Evolutionary conservation across 1,284 basidiomycete species (phyloP).

Genomic region (Marasmius fiardii): DNA sequence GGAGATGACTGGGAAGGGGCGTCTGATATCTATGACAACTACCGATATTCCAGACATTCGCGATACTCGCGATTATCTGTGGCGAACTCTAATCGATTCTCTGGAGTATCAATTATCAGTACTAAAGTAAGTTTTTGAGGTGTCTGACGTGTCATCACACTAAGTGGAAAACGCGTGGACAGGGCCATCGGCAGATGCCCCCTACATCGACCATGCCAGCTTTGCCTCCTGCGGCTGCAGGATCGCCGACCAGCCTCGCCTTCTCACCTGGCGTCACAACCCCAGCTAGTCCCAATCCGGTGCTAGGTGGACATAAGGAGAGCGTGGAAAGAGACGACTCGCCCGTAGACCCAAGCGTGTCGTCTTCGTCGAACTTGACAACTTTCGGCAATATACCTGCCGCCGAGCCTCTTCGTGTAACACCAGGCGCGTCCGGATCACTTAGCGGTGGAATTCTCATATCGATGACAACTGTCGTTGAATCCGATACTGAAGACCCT

Average conservation of each 20-base stretch:
- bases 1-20: slow-evolving; percentile 16
- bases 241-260: neutral
- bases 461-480: neutral
- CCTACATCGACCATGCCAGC: slow-evolving; percentile 10
- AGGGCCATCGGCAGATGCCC: slow-evolving; percentile 3
- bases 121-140: slow-evolving; percentile 2
- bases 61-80: slow-evolving; percentile 1
- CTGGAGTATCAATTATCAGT: neutral
- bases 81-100: neutral
- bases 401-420: neutral
- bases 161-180: neutral
- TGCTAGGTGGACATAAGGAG: neutral
- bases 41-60: slow-evolving; percentile 11
- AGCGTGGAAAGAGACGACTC: neutral
- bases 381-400: neutral
- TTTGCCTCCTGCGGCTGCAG: neutral
- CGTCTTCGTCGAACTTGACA: neutral
- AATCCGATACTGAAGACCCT: neutral
- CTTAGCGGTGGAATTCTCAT: neutral
- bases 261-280: neutral
- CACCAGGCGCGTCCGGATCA: neutral
- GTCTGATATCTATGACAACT: slow-evolving; percentile 17
- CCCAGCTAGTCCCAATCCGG: neutral
- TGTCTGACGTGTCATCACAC: neutral
- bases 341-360: neutral